These are phyloP conservation scores for Pisolithus tinctorius DNA, from an alignment of 768 basidiomycete genomes.

Conservation along the genomic window DNA sequence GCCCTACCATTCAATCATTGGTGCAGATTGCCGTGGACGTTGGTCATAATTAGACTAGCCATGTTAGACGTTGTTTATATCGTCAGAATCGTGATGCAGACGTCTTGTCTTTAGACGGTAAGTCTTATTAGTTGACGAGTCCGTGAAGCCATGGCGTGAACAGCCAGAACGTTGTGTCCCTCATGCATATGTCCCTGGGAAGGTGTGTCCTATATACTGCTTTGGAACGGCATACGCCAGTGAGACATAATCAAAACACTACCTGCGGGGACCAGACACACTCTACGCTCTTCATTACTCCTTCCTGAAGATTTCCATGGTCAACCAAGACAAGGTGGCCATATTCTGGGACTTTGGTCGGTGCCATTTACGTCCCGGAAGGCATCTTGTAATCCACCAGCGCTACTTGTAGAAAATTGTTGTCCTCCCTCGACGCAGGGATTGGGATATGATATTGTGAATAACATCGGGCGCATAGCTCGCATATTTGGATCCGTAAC, in stretches of 20 bases:
- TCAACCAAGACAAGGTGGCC: conserved; percentile 32
- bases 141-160: not conserved
- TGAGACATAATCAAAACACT: not conserved
- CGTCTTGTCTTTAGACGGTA: too few relatives aligned
- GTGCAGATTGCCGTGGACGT: not conserved
- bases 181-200: not conserved
- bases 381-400: conserved; percentile 6
- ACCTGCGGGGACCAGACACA: not conserved
- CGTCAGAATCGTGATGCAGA: not conserved
- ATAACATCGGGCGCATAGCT: conserved; percentile 39
- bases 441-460: conserved; percentile 36
- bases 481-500: conserved; percentile 41
- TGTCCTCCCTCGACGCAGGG: conserved; percentile 25
- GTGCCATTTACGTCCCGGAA: conserved; percentile 1
- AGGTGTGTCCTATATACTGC: conserved; percentile 11
- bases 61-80: not conserved
- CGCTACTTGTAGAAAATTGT: conserved; percentile 25
- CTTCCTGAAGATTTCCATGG: conserved; percentile 24
- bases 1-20: not conserved
- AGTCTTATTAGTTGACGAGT: too few relatives aligned
- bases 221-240: conserved; percentile 1
- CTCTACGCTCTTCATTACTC: not conserved
- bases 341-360: conserved; percentile 36
- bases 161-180: not conserved
- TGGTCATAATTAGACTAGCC: not conserved